phyloP scores from a whole-genome alignment of 257 asterid species.

The Handroanthus guayacan region DNA sequence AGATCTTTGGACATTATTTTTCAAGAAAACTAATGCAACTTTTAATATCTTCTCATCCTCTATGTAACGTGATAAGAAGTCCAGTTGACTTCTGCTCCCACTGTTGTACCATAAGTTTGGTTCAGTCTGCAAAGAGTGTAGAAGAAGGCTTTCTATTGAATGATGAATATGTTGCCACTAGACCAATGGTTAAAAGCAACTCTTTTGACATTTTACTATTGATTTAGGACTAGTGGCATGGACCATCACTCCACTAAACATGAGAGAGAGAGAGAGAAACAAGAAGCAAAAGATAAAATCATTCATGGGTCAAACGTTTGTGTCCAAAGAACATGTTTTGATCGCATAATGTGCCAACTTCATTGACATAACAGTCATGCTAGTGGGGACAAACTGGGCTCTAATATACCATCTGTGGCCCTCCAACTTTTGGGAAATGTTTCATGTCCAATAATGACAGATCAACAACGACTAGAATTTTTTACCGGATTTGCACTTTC shows the following conservation, averaged over 20 bases:
- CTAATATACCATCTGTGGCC: too few species aligned
- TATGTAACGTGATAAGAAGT: background rate
- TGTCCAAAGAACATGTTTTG: background rate
- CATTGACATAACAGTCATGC: background rate
- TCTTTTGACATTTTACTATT: constrained; percentile 1
- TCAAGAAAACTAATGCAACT: too few species aligned
- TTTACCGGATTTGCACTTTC: too few species aligned
- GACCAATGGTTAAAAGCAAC: background rate
- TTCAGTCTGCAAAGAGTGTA: background rate
- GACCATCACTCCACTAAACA: constrained; percentile 28
- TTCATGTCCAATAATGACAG: too few species aligned
- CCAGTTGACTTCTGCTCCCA: background rate
- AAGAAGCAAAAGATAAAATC: background rate
- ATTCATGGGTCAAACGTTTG: background rate
- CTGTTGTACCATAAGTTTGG: background rate
- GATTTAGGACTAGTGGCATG: background rate
- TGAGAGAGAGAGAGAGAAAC: background rate
- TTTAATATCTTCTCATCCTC: background rate
- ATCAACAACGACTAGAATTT: too few species aligned
- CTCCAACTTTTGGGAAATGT: too few species aligned
- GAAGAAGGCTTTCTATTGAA: background rate
- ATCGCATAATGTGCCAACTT: background rate
- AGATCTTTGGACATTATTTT: background rate
- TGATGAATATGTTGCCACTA: background rate
- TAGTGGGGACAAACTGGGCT: background rate